Percentiles rank a stretch among this genome's conserved stretches.
Evolutionary conservation across 495 filamentous ascomycete species (phyloP).

Genomic region (Penicillium subrubescens): DNA sequence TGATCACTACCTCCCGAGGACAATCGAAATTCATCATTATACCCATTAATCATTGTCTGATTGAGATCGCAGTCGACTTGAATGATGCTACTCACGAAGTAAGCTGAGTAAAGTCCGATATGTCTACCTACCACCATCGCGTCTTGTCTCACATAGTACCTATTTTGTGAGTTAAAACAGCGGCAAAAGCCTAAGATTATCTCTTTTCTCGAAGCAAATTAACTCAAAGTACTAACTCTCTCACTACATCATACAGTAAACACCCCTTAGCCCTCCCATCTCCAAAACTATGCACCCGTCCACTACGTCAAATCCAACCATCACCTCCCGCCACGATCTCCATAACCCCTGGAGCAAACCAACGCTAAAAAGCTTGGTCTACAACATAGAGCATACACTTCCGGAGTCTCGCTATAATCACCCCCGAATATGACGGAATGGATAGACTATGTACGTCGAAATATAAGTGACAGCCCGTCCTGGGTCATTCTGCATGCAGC

Average conservation of each 20-base stretch:
- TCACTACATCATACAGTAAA: neutral
- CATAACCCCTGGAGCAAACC: neutral
- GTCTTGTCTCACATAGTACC: too few relatives aligned
- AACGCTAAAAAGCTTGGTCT: neutral
- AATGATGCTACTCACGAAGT: too few relatives aligned
- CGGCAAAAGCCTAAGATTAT: too few relatives aligned
- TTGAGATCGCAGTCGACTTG: too few relatives aligned
- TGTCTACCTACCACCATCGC: too few relatives aligned
- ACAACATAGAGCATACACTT: neutral
- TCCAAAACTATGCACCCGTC: neutral
- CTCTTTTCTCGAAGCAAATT: too few relatives aligned
- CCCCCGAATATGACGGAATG: neutral
- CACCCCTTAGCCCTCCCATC: neutral
- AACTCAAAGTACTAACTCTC: too few relatives aligned
- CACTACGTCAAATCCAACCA: neutral
- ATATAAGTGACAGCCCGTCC: neutral
- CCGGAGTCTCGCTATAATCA: neutral
- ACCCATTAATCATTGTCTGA: too few relatives aligned
- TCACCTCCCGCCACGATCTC: neutral
- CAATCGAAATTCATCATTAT: too few relatives aligned
- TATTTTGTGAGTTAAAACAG: too few relatives aligned
- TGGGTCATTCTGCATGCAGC: neutral
- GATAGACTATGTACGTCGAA: neutral
- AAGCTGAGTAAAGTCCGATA: too few relatives aligned
- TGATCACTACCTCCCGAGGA: too few relatives aligned